Conservation (phyloP, 2,329 filamentous ascomycete species). For the Aspergillus jensenii region DNA sequence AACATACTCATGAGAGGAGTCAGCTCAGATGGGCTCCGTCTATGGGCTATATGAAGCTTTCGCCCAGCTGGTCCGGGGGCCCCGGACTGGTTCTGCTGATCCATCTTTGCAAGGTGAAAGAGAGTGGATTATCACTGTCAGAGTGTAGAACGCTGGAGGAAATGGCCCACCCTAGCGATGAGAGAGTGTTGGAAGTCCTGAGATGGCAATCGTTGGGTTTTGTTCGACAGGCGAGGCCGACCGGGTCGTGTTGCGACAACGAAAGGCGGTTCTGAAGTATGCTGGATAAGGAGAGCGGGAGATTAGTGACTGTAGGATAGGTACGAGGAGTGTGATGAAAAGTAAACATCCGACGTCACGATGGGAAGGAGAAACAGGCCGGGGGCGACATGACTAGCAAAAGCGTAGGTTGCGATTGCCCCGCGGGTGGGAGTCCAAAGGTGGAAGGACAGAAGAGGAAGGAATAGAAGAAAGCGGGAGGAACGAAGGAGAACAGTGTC, state of each 20-base stretch:
- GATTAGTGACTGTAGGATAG: slow-evolving; percentile 17
- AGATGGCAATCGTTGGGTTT: slow-evolving; percentile 26
- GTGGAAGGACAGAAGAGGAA: slow-evolving; percentile 14
- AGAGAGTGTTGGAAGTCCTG: slow-evolving; percentile 26
- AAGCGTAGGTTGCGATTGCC: slow-evolving; percentile 25
- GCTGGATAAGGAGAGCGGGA: slow-evolving; percentile 17
- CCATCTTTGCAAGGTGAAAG: slow-evolving; percentile 52
- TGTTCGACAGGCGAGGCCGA: slow-evolving; percentile 27
- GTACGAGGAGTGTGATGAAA: slow-evolving; percentile 1
- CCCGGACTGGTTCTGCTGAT: slow-evolving; percentile 60
- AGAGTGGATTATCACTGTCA: slow-evolving; percentile 14
- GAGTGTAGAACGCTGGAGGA: slow-evolving; percentile 13
- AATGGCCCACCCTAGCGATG: slow-evolving; percentile 17
- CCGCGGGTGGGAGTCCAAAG: slow-evolving; percentile 10
- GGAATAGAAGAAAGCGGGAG: slow-evolving; percentile 14
- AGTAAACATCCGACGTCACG: not conserved
- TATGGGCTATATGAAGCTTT: slow-evolving; percentile 94
- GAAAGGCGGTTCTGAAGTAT: slow-evolving; percentile 19
- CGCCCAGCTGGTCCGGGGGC: slow-evolving; percentile 74
- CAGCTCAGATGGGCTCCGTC: slow-evolving; percentile 93
- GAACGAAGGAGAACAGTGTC: slow-evolving; percentile 2
- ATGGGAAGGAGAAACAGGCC: slow-evolving; percentile 8
- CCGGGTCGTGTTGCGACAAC: slow-evolving; percentile 25
- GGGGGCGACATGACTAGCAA: slow-evolving; percentile 12
- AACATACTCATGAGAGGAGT: slow-evolving; percentile 96